Base-by-base conservation (phyloP, 2,329 filamentous ascomycete genomes). In the Fusarium newnesense region DNA sequence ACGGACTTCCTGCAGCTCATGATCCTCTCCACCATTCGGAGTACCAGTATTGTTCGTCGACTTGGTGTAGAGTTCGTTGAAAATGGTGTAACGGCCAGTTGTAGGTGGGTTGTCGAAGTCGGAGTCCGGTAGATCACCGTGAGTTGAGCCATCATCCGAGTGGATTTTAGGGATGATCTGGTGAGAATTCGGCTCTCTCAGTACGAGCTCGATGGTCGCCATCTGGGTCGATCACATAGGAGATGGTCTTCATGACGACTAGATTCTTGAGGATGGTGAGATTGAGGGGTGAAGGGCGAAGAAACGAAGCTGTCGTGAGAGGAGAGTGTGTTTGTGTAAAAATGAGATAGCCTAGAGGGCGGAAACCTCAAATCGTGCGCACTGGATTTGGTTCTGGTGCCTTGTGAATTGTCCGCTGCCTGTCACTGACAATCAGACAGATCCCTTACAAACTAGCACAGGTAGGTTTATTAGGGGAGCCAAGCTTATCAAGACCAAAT, bases 11-110 rank as follows among this genome's bases (percentile, higher is more conserved):
- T 4, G 16, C 2, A 10, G 5, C 4, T 13, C n/a, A 18, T 13
- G 16, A 15, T 26, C 1, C 10, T 36, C 30, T 50, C 2, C 2
- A 19, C 2, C 7, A 0, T 19, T 7, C 12, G 9, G 7, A 2
- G 28, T 2, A 2, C 1, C 8, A 47, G 13, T 2, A 4, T 4
- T 11, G 4, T 26, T 30, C 1, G 44, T 21, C 4, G 13, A 7
- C 1, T 30, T n/a, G 13, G 3, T 16, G 26, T 47, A 47, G 19
- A 47, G 44, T 8, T 50, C n/a, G 1, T 36, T 7, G 4, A 36
- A 50, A 1, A 50, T 3, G 11, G 3, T 19, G 3, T 53, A 53
- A 8, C 34, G 24, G 1, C 49, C 49, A 30, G 26, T 16, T 21
- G 9, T 4, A 11, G 19, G 44, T 19, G 9, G 44, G 9, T 30